phyloP scores from a whole-genome alignment of 2,329 filamentous ascomycete species.

The Tolypocladium paradoxum region DNA sequence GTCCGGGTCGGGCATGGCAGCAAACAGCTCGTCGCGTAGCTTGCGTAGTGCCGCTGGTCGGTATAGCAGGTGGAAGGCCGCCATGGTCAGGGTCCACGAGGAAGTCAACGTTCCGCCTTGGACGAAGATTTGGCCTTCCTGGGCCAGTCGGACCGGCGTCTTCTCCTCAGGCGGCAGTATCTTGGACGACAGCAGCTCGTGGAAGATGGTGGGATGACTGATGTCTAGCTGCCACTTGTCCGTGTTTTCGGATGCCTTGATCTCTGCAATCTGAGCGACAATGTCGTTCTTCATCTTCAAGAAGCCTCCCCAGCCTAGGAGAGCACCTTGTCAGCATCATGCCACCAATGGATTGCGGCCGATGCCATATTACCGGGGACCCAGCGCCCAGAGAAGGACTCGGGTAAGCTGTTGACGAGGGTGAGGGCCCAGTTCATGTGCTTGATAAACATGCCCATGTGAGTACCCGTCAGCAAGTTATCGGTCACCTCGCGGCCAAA shows the following conservation, averaged over 20 bases:
- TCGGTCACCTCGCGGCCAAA: constrained; percentile 25
- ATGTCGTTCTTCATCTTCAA: constrained; percentile 28
- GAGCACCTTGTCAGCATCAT: constrained; percentile 9
- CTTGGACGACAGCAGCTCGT: constrained; percentile 20
- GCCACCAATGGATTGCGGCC: constrained; percentile 3
- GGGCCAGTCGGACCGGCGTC: constrained; percentile 19
- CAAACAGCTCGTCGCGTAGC: constrained; percentile 25
- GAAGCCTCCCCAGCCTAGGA: constrained; percentile 23
- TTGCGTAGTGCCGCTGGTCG: constrained; percentile 17
- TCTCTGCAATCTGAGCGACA: constrained; percentile 21
- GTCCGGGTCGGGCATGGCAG: constrained; percentile 19
- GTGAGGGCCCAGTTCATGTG: constrained; percentile 24
- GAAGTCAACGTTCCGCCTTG: constrained; percentile 30
- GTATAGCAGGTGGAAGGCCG: constrained; percentile 24
- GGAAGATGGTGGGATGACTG: constrained; percentile 25
- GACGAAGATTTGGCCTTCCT: constrained; percentile 27
- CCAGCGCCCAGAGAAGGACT: constrained; percentile 23
- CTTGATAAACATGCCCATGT: constrained; percentile 24
- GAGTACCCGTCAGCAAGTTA: constrained; percentile 24
- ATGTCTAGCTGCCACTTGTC: constrained; percentile 22
- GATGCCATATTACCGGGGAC: constrained; percentile 14
- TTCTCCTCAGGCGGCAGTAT: constrained; percentile 23
- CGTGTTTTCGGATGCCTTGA: constrained; percentile 22
- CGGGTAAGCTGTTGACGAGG: constrained; percentile 23
- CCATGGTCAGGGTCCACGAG: constrained; percentile 22